Base-by-base conservation (phyloP, 192 early-diverging fungal species). In the Funneliformis geosporum region DNA sequence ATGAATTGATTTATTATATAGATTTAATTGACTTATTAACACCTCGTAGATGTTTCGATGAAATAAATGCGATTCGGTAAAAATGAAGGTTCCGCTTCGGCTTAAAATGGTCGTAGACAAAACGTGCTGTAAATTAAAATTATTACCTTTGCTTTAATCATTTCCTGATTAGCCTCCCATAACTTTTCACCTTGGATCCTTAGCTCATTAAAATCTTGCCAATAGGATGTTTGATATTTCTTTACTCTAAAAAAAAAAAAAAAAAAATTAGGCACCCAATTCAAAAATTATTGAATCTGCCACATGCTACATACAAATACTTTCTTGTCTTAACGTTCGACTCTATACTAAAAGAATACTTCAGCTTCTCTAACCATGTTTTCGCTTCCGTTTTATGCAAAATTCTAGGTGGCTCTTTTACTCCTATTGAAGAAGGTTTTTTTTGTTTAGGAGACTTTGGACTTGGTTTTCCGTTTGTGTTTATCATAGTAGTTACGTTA, bases 141-240 rank as follows among this genome's bases (percentile, higher is more conserved):
- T 33, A 33, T 33, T 73, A 76, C 74, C 27, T 76, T 39, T 21
- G 60, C 16, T 33, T 76, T 60, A 12, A 61, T 47, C 21, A 44
- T 4, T 61, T 61, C 55, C 21, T 28, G 10, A 62, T 40, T 25
- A 60, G 74, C 74, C 27, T 76, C 60, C 74, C 74, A 76, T 76
- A 76, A 25, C 23, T 76, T 76, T 61, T 61, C 60, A 43, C 74
- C 74, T 28, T 43, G 9, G 5, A 18, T 61, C 62, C 59, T 64
- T 23, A 76, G 61, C 25, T 76, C 59, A 76, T 42, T 42, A 27
- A 76, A 76, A 60, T 60, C 60, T 62, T 76, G 40, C 55, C 55
- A 76, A 42, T 61, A 76, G n/a, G 74, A 61, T 27, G 42, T 62
- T 42, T 76, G 39, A 43, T 62, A 76, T 62, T 76, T 38, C 62